Base-by-base conservation (phyloP, 2,329 filamentous ascomycete genomes). In the Pyrenophora seminiperda region DNA sequence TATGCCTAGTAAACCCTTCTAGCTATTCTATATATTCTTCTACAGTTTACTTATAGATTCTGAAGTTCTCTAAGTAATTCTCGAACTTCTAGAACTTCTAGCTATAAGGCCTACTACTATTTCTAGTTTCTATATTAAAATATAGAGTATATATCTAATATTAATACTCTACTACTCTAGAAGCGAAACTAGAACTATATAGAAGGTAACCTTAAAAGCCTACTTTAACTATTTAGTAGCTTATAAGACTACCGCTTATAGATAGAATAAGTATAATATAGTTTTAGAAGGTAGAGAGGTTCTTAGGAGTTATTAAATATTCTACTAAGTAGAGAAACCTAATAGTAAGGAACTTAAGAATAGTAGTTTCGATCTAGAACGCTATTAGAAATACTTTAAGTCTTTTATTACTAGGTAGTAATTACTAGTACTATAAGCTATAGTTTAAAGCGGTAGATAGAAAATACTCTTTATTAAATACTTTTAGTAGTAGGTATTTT, bases 81-180 rank as follows among this genome's bases (percentile, higher is more conserved):
- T 70, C 42, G 24, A 47, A n/a, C 60, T 70, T 13, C 36, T 54
- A 6, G 47, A 63, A 31, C 50, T 50, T 6, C 66, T 61, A 4
- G 48, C 39, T n/a, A 58, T 59, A 44, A 54, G 50, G 41, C 42
- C 49, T 14, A 61, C 56, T 18, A 62, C 40, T 7, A 62, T 71
- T 29, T 47, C 46, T 27, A 63, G 65, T 7, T 71, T 65, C 46
- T 14, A 30, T 11, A 52, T 65, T 33, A 70, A 61, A 43, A 63
- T 72, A 60, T 72, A 65, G 66, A 62, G 67, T 19, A 67, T 66
- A 43, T 73, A 72, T 58, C 68, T 67, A 39, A 27, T 41, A 3
- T 9, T 50, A 2, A 34, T 50, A 50, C 20, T 15, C 20, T 11
- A 50, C 57, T n/a, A 20, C 6, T 39, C 30, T 41, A 47, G 47